Percentiles rank a stretch among this genome's conserved stretches.
Evolutionary conservation across 2,329 filamentous ascomycete species (phyloP).

Genomic region (Microcyclosporella mali): DNA sequence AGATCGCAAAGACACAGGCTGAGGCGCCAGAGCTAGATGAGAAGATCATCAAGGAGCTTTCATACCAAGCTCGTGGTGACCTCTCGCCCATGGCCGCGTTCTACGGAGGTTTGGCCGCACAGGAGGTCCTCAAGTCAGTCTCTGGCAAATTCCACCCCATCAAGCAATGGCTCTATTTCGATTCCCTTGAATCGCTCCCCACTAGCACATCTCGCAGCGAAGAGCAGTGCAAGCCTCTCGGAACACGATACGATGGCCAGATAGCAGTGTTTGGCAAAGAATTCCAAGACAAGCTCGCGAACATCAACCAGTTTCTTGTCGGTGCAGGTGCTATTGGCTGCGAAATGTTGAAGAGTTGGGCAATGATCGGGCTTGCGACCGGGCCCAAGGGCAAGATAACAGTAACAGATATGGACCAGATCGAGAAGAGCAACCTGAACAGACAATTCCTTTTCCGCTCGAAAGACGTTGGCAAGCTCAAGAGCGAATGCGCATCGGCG

Average conservation of each 20-base stretch:
- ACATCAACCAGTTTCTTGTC: conserved; percentile 87
- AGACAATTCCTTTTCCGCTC: conserved; percentile 92
- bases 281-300: conserved; percentile 88
- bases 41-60: conserved; percentile 86
- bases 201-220: conserved; percentile 67
- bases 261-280: conserved; percentile 93
- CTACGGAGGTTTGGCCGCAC: conserved; percentile 87
- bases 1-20: conserved; percentile 59
- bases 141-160: conserved; percentile 98
- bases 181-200: conserved; percentile 92
- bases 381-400: conserved; percentile 83
- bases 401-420: conserved; percentile 96
- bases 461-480: conserved; percentile 89
- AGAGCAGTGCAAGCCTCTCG: conserved; percentile 78
- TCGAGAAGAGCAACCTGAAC: conserved; percentile 98
- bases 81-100: conserved; percentile 88
- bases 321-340: conserved; percentile 96
- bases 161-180: conserved; percentile 93
- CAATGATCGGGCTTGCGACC: conserved; percentile 90
- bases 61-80: conserved; percentile 89
- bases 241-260: conserved; percentile 89
- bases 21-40: conserved; percentile 81
- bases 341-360: conserved; percentile 99
- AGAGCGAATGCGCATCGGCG: conserved; percentile 87
- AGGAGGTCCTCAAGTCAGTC: conserved; percentile 93